phyloP scores from a whole-genome alignment of 164 flowering plant species.

The Berberis vulgaris region DNA sequence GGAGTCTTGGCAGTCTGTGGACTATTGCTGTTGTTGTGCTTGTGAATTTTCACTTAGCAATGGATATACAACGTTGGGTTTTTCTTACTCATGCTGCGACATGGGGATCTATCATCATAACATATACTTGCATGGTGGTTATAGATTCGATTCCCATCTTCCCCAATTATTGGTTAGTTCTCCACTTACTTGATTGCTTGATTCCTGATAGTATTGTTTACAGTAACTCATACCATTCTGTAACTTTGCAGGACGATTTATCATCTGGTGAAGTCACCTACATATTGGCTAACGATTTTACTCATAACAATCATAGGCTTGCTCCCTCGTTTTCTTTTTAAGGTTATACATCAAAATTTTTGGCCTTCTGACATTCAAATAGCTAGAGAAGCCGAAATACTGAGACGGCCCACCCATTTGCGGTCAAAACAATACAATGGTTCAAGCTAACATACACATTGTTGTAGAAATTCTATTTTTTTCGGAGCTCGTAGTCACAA shows the following conservation, averaged over 20 bases:
- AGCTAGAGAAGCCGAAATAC: constrained; percentile 80
- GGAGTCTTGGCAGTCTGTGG: constrained; percentile 94
- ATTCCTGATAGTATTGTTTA: background rate
- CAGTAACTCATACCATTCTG: background rate
- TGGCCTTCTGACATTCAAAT: constrained; percentile 91
- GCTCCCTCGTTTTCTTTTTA: constrained; percentile 79
- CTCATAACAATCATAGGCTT: constrained; percentile 55
- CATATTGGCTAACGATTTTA: constrained; percentile 71
- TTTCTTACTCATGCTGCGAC: constrained; percentile 58
- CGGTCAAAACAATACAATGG: constrained; percentile 28
- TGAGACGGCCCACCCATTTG: constrained; percentile 22
- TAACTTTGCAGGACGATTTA: constrained; percentile 66
- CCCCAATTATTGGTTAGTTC: constrained; percentile 77
- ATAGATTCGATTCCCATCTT: constrained; percentile 74
- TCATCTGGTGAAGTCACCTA: constrained; percentile 47
- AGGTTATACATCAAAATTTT: constrained; percentile 47
- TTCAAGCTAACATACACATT: constrained; percentile 32
- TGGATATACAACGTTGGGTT: constrained; percentile 83
- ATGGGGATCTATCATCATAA: constrained; percentile 81
- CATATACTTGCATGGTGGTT: constrained; percentile 63
- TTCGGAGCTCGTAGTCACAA: constrained; percentile 11
- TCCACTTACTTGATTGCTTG: background rate
- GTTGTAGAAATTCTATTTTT: constrained; percentile 2
- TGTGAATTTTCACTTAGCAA: constrained; percentile 82
- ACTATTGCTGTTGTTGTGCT: constrained; percentile 80